Base-by-base conservation (phyloP, 164 flowering plant genomes). In the Umbilicus rupestris region DNA sequence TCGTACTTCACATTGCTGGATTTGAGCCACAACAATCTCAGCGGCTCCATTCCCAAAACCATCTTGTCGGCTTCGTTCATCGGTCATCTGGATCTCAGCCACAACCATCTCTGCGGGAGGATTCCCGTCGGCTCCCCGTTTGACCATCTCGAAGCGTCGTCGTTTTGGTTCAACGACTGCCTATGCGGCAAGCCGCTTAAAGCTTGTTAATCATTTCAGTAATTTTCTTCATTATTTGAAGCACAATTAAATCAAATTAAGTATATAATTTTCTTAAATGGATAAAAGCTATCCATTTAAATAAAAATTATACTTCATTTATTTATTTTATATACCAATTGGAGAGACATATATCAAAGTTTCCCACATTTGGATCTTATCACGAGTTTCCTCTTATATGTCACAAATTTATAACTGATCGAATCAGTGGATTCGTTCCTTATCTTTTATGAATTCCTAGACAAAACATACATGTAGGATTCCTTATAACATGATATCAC, bases 101-200 rank as follows among this genome's bases (percentile, higher is more conserved):
- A 90, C 69, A 92, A 92, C 74, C 92, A 81, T 24, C 79, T 92
- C 0, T 92, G 98, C 41, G 97, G 97, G 5, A 67, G 44, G 64
- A 92, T 92, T 46, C 98, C 97, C 22, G 66, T 17, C 1, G 96
- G 93, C 2, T 62, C 85, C 4, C 96, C 92, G 26, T 90, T 88
- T 68, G 82, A 84, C 70, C 95, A 82, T 50, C 84, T 92, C 1
- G 96, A 92, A 66, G 93, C 92, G 29, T 72, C 92, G n/a, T 86
- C 93, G 57, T 92, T 92, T 78, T 71, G 44, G 30, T 71, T 66
- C 73, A 90, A 92, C 68, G 87, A 82, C 26, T 92, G 98, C 64
- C 85, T 92, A 1, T 90, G 96, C 46, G 98, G 98, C n/a, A 74
- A 76, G 73, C 98, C 96, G n/a, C 85, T 92, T 0, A 78, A 47